Evolutionary conservation across 768 basidiomycete species (phyloP), one percentile per base, ranked within the genome.

Genomic region (Filobasidium wieringae): DNA sequence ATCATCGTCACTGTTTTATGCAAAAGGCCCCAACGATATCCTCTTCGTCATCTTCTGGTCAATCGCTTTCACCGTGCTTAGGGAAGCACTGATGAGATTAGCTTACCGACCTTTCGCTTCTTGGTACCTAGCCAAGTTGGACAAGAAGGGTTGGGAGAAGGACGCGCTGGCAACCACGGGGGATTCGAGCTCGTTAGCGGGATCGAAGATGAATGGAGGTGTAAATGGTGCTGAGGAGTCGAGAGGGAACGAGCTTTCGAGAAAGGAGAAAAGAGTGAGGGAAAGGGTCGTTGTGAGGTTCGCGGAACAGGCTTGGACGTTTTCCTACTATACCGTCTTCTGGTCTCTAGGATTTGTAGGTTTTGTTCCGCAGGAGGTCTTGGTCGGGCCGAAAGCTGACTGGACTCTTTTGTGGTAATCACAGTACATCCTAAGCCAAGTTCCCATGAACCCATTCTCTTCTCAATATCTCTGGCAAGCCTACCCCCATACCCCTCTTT

Each of bases 291-390:
- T 90, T 39, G 71, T 87, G 43, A 79, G 95, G 65, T 97, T 97
- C 69, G 88, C 89, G 2, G 95, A 99, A 72, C 95, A 99, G 75
- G 87, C 89, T 57, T 97, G 90, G 88, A 82, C 82, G 33, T 79
- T 84, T 43, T 73, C 88, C 50, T 97, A 93, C 73, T 90, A 87
- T 69, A 76, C 81, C 37, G 56, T 81, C 1, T 86, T 84, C 64
- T 93, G 86, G 80, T 73, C 73, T 22, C 82, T 83, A 71, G 93
- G 93, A 29, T 64, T 88, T 63, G 93, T 93, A 69, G 74, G 91
- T 83, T 5, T 36, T 4, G 6, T n/a, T n/a, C n/a, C n/a, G n/a
- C 26, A 3, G 6, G 36, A 22, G 34, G 19, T 6, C 14, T 47
- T 50, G 34, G 61, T 65, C 58, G 69, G 51, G 7, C 24, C 45